Base-by-base conservation (phyloP, 768 basidiomycete genomes). In the Pisolithus orientalis region DNA sequence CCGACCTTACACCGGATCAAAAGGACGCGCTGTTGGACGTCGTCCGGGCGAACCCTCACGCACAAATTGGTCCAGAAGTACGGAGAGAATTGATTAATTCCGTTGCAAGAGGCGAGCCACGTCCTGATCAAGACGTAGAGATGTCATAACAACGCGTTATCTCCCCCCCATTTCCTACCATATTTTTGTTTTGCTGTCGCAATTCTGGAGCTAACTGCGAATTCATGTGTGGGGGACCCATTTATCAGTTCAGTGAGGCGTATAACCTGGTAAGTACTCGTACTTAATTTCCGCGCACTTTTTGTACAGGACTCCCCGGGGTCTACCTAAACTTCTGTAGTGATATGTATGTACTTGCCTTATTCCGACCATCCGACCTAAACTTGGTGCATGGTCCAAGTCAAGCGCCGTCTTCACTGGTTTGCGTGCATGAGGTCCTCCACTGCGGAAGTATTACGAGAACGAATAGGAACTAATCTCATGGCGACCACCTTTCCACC, bases 1-100 rank as follows among this genome's bases (percentile, higher is more conserved):
- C 87, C 16, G 94, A 98, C 70, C 67, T 99, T 60, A 95, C 95
- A 0, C 90, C 90, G 2, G 95, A 99, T 65, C 96, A 99, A 62
- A 98, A 98, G 67, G 93, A 97, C 65, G 93, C 95, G 0, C 72
- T 99, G n/a, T 71, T 97, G 50, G 95, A 98, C 59, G 93, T 97
- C 40, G 78, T 94, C 45, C 82, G 93, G 25, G 85, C 80, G 5
- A 85, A 90, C 38, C 82, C 85, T 7, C 96, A 99, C 65, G 76
- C 85, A 6, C 86, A 92, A 65, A 96, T 98, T 61, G 79, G 90
- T 44, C 75, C 84, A 0, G 96, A 99, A 71, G 85, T 97, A 51
- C 79, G 96, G 62, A 72, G 96, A 57, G 96, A 98, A 65, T 72
- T 99, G 28, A 78, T 94, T 47, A 90, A 84, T 62, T 90, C 88